These are phyloP conservation scores for Thalassiosira hispida DNA, from an alignment of 352 stramenopile species.

Conservation along the genomic window DNA sequence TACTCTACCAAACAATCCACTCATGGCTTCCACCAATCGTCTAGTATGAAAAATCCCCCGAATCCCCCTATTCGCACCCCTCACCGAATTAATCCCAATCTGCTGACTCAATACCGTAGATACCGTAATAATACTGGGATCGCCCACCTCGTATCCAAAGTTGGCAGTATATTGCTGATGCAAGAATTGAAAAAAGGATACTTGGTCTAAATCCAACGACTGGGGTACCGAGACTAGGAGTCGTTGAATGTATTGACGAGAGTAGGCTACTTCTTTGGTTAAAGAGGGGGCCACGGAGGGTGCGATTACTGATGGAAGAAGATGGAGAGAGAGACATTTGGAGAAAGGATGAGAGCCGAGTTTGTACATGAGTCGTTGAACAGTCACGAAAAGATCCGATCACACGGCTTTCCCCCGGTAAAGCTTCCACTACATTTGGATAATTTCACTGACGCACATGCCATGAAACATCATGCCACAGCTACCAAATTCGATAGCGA, in stretches of 20 bases:
- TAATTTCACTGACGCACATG: no score
- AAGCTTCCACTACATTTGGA: no score
- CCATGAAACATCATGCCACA: no score
- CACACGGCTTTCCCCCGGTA: no score
- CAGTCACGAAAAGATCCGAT: no score
- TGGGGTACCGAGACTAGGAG: conserved; percentile 7
- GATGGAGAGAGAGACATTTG: no score
- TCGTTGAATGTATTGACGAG: background rate
- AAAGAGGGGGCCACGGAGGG: background rate
- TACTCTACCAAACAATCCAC: no score
- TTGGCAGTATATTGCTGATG: conserved; percentile 21
- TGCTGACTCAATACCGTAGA: conserved; percentile 19
- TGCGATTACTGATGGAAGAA: background rate
- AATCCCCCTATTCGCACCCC: background rate
- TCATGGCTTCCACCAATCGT: no score
- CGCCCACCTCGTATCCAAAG: conserved; percentile 28
- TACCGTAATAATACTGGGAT: background rate
- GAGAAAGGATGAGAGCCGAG: no score
- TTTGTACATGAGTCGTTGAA: no score
- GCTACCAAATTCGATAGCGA: no score
- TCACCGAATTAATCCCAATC: conserved; percentile 7
- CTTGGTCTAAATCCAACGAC: conserved; percentile 7
- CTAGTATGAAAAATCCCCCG: background rate
- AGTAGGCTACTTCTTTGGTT: background rate
- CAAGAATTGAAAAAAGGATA: conserved; percentile 13